Evolutionary conservation across 768 basidiomycete species (phyloP), one percentile per base, ranked within the genome.

Genomic region (Termitomyces bulborhizus): DNA sequence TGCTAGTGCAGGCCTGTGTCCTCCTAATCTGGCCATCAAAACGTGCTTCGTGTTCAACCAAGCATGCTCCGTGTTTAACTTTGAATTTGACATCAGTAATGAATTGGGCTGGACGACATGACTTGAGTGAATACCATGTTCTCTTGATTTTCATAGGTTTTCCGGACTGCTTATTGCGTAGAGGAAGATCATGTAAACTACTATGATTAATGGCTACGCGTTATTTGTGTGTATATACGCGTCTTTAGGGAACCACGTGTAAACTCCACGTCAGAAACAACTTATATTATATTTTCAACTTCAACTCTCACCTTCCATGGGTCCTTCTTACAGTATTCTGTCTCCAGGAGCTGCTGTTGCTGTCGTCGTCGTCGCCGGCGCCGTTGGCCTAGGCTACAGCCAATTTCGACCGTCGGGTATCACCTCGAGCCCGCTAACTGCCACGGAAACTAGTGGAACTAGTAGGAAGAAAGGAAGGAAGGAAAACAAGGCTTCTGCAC

Each of bases 301-400:
- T 21, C 21, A 21, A 21, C 21, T 21, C 21, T 21, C 21, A 21
- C 42, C 18, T 21, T 42, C 24, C 55, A 80, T 80, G 80, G 79
- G 80, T 44, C 71, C 75, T 21, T 61, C 75, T 51, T 73, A 76
- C 55, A 81, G 80, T 57, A 65, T 68, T 39, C 49, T 80, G 12
- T 65, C 75, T 18, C 53, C 74, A 21, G 74, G 80, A 60, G 57
- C 67, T 41, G 66, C 71, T 29, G 29, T 76, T 42, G 71, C 76
- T 13, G 65, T 67, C 27, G 66, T 68, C 31, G 69, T 76, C 44
- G 66, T 78, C 41, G 71, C 70, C 43, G 74, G 75, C 50, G 72
- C 73, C 16, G 64, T 78, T 44, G 74, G 71, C 4, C 60, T 75
- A 21, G 74, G 75, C 27, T 76, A 77, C 59, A 62, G 61, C 48